Evolutionary conservation across 2,329 filamentous ascomycete species (phyloP), one percentile per base, ranked within the genome.

Genomic region (Lojkania enalia): DNA sequence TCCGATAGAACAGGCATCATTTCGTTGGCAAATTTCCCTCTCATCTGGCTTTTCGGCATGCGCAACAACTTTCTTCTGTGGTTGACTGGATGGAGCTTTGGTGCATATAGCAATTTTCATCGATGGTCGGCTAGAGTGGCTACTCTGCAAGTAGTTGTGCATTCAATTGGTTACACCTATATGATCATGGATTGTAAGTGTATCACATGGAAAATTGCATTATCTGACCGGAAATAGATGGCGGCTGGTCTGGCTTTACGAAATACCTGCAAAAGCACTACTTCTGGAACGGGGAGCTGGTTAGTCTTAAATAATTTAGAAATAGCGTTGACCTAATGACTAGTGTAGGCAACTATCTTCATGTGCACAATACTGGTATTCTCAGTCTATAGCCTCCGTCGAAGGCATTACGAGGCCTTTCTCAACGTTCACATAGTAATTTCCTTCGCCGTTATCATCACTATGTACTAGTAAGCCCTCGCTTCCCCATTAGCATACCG

Each of bases 81-180:
- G 81, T 60, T 83, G 0, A 87, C 85, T 0, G 84, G 84, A 0
- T 88, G 85, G 84, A 82, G 80, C 9, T 87, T 85, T 60, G 76
- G 77, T 1, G 83, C 81, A 0, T 87, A 82, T 57, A 87, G 82
- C 52, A 76, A 81, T 30, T 86, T 87, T 40, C 85, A 88, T 63
- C 79, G 85, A 0, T 84, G 83, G 74, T 74, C 84, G 3, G 84
- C 85, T 0, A 74, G 84, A 14, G 73, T 86, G 2, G 76, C 82
- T 4, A 84, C 83, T 0, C 44, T 83, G 0, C 77, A 86, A 52
- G 84, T 82, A 1, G 72, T 86, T 1, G 62, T 84, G 0, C 85
- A 88, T 55, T 84, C 83, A 0, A 45, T 84, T 1, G 77, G 78
- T 0, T 88, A 86, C 48, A 76, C 79, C 0, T 48, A 78, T 1